A percentile compares a stretch with the other conserved stretches of the same genome.
Evolutionary conservation across 306 rosid species (phyloP).

Genomic region (Inga leiocalycina): DNA sequence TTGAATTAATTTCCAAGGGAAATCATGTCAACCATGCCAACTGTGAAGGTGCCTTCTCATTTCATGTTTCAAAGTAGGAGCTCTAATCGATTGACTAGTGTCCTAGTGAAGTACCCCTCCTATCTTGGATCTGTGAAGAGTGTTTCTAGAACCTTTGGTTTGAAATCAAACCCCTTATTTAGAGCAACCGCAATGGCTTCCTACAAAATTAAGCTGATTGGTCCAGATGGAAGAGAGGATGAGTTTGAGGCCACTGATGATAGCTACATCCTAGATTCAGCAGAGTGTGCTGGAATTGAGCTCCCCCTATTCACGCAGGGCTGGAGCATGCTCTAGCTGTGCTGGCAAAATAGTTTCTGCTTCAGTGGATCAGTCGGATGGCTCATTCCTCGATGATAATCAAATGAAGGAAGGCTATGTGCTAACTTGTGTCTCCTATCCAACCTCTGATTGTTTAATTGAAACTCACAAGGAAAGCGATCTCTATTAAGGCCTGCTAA

Average conservation of each 20-base stretch:
- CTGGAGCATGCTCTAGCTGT: conserved; percentile 80
- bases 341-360: conserved; percentile 66
- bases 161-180: conserved; percentile 55
- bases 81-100: conserved; percentile 29
- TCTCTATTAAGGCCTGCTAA: conserved; percentile 48
- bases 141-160: conserved; percentile 52
- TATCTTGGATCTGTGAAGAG: conserved; percentile 51
- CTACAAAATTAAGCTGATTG: conserved; percentile 72
- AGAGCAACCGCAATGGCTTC: conserved; percentile 63
- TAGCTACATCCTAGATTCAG: conserved; percentile 69
- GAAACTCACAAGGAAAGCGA: conserved; percentile 81
- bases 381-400: conserved; percentile 67
- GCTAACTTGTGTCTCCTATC: conserved; percentile 73
- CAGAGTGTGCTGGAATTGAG: conserved; percentile 71
- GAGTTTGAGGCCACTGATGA: conserved; percentile 77
- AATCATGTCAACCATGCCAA: conserved; percentile 59
- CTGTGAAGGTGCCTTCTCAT: conserved; percentile 47
- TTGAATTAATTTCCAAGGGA: conserved; percentile 46
- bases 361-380: conserved; percentile 74
- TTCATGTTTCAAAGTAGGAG: conserved; percentile 44
- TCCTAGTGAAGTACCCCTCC: conserved; percentile 45
- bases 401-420: conserved; percentile 63
- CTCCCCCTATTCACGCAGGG: conserved; percentile 84
- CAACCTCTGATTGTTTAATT: conserved; percentile 69
- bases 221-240: conserved; percentile 57